Evolutionary conservation across 768 basidiomycete genomes (phyloP), one percentile per base, ranked within the genome.

Genomic region (Solioccasus polychromus): DNA sequence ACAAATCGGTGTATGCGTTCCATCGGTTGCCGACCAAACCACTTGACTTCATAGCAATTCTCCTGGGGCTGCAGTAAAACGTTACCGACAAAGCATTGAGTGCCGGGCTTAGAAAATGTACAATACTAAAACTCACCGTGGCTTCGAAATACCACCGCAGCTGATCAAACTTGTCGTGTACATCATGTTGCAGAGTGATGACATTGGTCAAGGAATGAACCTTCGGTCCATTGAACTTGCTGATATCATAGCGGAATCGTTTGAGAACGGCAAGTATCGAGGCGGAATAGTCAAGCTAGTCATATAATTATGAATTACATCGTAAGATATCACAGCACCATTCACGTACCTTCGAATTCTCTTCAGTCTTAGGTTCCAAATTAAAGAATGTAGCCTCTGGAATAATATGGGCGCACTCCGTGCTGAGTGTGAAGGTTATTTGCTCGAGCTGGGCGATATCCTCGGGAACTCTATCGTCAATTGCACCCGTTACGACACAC

Each of bases 401-500:
- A 17, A 48, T 20, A 19, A 54, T 48, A 15, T 48, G 45, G 3
- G 43, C 42, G 18, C 30, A 45, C 5, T 18, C 3, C 17, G 51
- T 52, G 8, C 35, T 1, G 10, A 23, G 10, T 18, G 0, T 28
- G 12, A 26, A 2, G 1, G 8, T 18, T 6, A 5, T 32, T 12
- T 19, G 12, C 10, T 39, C 42, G 10, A 28, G 3, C 3, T 30
- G n/a, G 32, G 15, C 45, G 1, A 36, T 18, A 24, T 18, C 9
- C 5, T 14, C 2, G 6, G 36, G 39, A 11, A 25, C 35, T 10
- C 15, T 11, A 12, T 4, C 1, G 19, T 71, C 68, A 38, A 60
- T 51, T 18, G 25, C 18, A 38, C 60, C 63, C 11, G 64, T 62
- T 7, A 70, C 47, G 9, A 68, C 51, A 44, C 71, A 73, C 36